phyloP scores from a whole-genome alignment of 1,139 yeast species.

The Pichiaceae sp. region DNA sequence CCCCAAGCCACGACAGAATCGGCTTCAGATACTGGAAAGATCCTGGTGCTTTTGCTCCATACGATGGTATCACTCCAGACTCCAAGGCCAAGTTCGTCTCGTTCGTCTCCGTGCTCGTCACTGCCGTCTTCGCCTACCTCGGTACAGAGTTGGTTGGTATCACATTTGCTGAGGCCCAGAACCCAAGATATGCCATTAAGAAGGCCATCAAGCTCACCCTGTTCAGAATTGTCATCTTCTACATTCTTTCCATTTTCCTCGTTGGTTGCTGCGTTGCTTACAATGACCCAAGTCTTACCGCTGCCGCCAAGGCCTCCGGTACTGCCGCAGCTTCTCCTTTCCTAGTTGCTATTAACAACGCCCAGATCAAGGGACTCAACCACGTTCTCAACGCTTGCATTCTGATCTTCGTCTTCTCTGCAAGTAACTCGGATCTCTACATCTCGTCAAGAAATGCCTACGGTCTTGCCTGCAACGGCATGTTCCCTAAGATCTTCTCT shows the following conservation, averaged over 20 bases:
- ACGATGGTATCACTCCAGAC: constrained; percentile 26
- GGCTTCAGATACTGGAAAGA: constrained; percentile 62
- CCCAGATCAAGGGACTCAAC: constrained; percentile 52
- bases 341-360: constrained; percentile 52
- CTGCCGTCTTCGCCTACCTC: constrained; percentile 67
- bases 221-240: constrained; percentile 67
- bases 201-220: constrained; percentile 70
- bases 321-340: constrained; percentile 68
- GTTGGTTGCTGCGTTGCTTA: constrained; percentile 73
- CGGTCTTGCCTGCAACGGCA: constrained; percentile 53
- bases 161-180: constrained; percentile 69
- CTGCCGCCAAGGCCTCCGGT: constrained; percentile 38
- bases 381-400: constrained; percentile 64
- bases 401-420: constrained; percentile 59
- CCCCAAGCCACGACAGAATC: constrained; percentile 50
- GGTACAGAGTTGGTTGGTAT: constrained; percentile 75
- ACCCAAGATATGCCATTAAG: constrained; percentile 71
- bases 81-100: constrained; percentile 52
- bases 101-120: constrained; percentile 57
- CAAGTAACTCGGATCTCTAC: constrained; percentile 67
- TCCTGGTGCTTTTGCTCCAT: constrained; percentile 55
- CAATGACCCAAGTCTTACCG: constrained; percentile 46
- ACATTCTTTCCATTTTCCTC: constrained; percentile 55
- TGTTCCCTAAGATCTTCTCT: constrained; percentile 54
- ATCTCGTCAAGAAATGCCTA: constrained; percentile 63